Evolutionary conservation across 345 rosid species (phyloP).

Genomic region (Mangifera indica): DNA sequence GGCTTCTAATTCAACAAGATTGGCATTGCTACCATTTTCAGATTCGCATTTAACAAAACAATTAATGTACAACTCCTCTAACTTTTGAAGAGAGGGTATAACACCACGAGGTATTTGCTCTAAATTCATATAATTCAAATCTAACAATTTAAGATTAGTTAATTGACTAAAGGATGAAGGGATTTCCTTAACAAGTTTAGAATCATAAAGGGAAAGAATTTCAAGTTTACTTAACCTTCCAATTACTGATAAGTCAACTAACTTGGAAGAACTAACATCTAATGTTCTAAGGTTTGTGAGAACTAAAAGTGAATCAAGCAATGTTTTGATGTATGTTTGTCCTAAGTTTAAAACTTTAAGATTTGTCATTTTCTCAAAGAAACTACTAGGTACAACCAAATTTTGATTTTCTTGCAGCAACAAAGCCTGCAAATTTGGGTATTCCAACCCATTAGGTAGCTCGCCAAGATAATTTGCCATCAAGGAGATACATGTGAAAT

Average conservation of each 20-base stretch:
- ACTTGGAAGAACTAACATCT: background rate
- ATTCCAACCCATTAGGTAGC: constrained; percentile 1
- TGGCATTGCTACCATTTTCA: background rate
- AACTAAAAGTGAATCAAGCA: background rate
- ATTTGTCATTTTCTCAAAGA: constrained; percentile 7
- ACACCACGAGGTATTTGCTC: background rate
- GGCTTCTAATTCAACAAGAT: background rate
- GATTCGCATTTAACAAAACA: background rate
- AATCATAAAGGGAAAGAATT: background rate
- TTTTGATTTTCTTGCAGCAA: background rate
- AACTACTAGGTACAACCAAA: background rate
- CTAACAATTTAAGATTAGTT: constrained; percentile 1
- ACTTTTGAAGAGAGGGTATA: background rate
- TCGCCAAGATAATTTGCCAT: background rate
- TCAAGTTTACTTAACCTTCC: background rate
- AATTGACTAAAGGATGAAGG: background rate
- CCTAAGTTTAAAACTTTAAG: constrained; percentile 2
- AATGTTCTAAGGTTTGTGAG: constrained; percentile 4
- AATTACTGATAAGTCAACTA: constrained; percentile 5
- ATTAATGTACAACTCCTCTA: background rate
- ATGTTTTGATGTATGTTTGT: background rate
- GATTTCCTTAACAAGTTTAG: background rate
- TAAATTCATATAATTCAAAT: background rate
- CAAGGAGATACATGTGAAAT: constrained; percentile 1
- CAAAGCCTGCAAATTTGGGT: constrained; percentile 9